Percentiles rank a stretch among this genome's conserved stretches.
phyloP scores from a whole-genome alignment of 2,329 filamentous ascomycete genomes.

The Triangularia setosa region DNA sequence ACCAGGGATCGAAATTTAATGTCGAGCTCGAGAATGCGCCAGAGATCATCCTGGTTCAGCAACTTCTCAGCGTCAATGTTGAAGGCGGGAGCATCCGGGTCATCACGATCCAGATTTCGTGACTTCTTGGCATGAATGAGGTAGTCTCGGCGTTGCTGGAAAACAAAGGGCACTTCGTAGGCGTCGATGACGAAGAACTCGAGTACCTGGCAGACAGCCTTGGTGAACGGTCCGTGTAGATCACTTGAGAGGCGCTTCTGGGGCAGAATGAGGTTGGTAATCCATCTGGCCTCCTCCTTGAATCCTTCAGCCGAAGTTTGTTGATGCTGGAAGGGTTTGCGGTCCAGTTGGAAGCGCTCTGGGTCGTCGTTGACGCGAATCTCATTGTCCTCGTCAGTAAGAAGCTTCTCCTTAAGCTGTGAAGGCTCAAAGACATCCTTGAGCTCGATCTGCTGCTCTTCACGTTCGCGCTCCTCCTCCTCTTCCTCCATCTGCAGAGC shows the following conservation, averaged over 20 bases:
- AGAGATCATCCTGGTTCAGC: conserved; percentile 86
- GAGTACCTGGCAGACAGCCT: conserved; percentile 84
- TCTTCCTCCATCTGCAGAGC: conserved; percentile 85
- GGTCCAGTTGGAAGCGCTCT: conserved; percentile 88
- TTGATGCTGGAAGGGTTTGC: conserved; percentile 81
- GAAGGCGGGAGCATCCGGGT: conserved; percentile 68
- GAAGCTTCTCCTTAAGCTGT: conserved; percentile 86
- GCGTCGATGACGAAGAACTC: conserved; percentile 94
- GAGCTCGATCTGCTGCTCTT: conserved; percentile 82
- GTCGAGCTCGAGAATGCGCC: conserved; percentile 91
- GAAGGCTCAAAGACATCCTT: conserved; percentile 99
- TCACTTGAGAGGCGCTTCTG: conserved; percentile 74
- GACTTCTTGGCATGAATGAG: conserved; percentile 82
- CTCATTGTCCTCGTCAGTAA: conserved; percentile 91
- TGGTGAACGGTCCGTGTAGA: conserved; percentile 77
- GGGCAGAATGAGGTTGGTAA: conserved; percentile 82
- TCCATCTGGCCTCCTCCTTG: conserved; percentile 87
- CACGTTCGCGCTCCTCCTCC: conserved; percentile 71
- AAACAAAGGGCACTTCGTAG: conserved; percentile 94
- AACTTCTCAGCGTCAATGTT: conserved; percentile 80
- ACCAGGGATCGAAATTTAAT: conserved; percentile 91
- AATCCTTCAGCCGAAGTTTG: conserved; percentile 80
- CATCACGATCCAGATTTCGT: conserved; percentile 55
- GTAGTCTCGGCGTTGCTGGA: conserved; percentile 97
- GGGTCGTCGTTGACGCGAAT: conserved; percentile 88